Evolutionary conservation across 2,329 filamentous ascomycete species (phyloP), one percentile per base, ranked within the genome.

Genomic region (Lecanicillium sp.): DNA sequence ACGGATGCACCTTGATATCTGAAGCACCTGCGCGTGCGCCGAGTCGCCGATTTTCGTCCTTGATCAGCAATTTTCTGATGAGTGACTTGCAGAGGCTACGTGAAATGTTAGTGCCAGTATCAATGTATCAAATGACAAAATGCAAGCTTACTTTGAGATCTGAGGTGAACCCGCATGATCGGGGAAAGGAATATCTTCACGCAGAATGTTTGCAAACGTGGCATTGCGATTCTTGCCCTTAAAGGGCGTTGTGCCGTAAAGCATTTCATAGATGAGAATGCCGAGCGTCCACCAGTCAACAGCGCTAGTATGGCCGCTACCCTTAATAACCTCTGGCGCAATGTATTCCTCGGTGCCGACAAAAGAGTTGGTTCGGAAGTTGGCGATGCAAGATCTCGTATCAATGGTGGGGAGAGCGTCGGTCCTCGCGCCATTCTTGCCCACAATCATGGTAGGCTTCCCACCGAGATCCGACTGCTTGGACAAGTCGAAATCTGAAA

Each of bases 201-300:
- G 75, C 46, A 98, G 63, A 49, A 98, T 98, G 58, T 96, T 98
- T 44, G 89, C 90, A 66, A 98, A 98, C 0, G 92, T 98, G 12
- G 89, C 88, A 53, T 96, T 98, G 29, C 92, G 79, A 63, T 95
- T 98, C 76, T 98, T 96, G 51, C 92, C 92, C 70, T 98, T 98
- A 74, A 98, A 98, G 2, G 92, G 92, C 1, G 92, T 98, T 1
- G 90, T 98, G 40, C 92, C 92, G 65, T 90, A 98, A 27, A 98
- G 72, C 92, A 98, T 98, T 63, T 98, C 92, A 60, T 96, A 98
- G 41, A 98, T 88, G 55, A 98, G 65, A 49, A 98, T 96, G 15
- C 92, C 92, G 38, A 98, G 64, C 1, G 92, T 98, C 92, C 92
- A 98, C 92, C 92, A 98, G 61, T 98, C 92, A 12, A 98, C 92